Conservation (phyloP, 2,329 filamentous ascomycete genomes). For the Penicillium sp. region DNA sequence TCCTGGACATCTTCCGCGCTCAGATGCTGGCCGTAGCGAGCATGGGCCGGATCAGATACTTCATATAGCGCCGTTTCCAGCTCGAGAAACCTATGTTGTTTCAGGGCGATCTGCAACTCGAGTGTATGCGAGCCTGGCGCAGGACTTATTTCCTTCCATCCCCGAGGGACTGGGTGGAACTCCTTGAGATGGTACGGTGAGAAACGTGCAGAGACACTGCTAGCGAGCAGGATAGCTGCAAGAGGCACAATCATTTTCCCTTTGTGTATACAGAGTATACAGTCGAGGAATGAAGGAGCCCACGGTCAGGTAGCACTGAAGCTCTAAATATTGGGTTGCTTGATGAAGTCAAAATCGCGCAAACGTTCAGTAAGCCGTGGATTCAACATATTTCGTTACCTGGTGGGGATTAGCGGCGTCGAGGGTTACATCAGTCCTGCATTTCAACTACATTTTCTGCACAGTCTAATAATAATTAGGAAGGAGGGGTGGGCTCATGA, state of each 20-base stretch:
- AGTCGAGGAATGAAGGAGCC: not conserved
- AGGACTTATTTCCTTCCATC: constrained; percentile 6
- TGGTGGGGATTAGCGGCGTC: not conserved
- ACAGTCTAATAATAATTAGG: not conserved
- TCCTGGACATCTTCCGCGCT: constrained; percentile 5
- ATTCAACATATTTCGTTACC: not conserved
- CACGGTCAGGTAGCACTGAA: too few species aligned
- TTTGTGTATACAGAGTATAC: not conserved
- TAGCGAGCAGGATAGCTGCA: not conserved
- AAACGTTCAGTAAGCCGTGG: not conserved
- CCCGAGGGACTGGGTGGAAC: constrained; percentile 7
- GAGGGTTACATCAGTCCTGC: not conserved
- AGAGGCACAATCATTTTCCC: not conserved
- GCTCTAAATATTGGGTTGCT: not conserved
- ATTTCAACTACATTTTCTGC: too few species aligned
- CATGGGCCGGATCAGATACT: constrained; percentile 6
- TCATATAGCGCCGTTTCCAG: not conserved
- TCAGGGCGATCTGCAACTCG: constrained; percentile 6
- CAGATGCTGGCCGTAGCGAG: constrained; percentile 6
- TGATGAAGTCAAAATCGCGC: not conserved
- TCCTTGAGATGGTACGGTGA: not conserved
- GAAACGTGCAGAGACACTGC: not conserved
- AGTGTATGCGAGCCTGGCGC: constrained; percentile 1
- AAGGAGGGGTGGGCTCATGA: not conserved
- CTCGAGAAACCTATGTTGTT: not conserved